Base-by-base conservation (phyloP, 345 rosid species). In the Pistacia vera region DNA sequence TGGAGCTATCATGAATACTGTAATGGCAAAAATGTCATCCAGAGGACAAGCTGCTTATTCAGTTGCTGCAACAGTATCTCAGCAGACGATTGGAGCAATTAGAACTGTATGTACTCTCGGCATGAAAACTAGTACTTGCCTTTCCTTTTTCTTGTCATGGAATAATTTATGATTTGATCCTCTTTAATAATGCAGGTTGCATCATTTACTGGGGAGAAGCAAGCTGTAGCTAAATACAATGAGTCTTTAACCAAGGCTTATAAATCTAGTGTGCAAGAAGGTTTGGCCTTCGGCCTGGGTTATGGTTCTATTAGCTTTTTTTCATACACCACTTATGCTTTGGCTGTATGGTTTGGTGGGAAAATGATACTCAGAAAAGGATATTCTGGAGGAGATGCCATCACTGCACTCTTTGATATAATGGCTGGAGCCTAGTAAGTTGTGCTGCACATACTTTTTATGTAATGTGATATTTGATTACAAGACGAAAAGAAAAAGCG, bases 341-440 rank as follows among this genome's bases (percentile, higher is more conserved):
- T 88, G 65, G 82, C 88, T 12, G 66, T 88, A n/a, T 88, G 92
- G 92, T 88, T 70, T 57, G 90, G 92, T 3, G 92, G 81, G 60
- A 86, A 77, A 84, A 64, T 86, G 88, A 78, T 88, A 49, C 74
- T 85, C 58, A 80, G 85, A 5, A 83, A 81, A 59, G 88, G 87
- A 63, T 88, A 85, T 68, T 44, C 74, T 0, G 92, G 88, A 17
- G 91, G 90, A 28, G 78, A 72, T 2, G 83, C 83, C 56, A 10
- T 83, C 4, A 88, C 70, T 74, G 87, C 86, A 52, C 77, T 88
- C 11, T 0, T 85, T 46, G 79, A 86, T 1, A 78, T 88, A 44
- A 35, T 88, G 49, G 79, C 75, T 8, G 90, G 88, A 57, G 83
- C 90, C 46, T 65, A 73, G 90, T 86, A 73, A 79, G 91, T 74